Evolutionary conservation across 1,284 basidiomycete species (phyloP), one percentile per base, ranked within the genome.

Genomic region (Hypsizygus ulmarius): DNA sequence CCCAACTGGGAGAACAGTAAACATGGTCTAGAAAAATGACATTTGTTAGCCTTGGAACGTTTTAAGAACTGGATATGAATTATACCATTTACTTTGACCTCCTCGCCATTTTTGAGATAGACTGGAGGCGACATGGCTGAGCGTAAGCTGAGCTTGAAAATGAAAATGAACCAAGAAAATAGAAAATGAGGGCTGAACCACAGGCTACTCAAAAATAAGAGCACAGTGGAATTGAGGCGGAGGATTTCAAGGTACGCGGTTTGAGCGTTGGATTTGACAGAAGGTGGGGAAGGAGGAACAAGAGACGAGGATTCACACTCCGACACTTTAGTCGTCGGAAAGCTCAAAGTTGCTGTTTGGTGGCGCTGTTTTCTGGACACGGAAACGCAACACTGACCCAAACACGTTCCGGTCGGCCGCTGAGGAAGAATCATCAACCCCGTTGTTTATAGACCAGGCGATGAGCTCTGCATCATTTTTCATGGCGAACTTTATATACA

Each of bases 1-100:
- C 81, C 93, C 93, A 97, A 54, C 83, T 87, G 11, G 90, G 87
- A 27, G 93, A 93, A 68, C 93, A 90, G 67, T 97, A 97, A 62
- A 97, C 93, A 72, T 97, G 92, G 69, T 97, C 94, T 94, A 65
- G 61, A 71, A 72, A 73, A 56, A 68, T 61, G 50, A 51, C 52
- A 52, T 36, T 30, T 44, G 53, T 56, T 40, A 58, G 46, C 47
- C 39, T 38, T 54, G 27, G 41, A 54, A 49, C 52, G 55, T 50
- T 29, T 60, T 45, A 46, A 44, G 49, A 60, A 50, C 35, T 29
- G 19, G 51, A 62, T 53, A 64, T 62, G 56, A 32, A 46, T 70
- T 64, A 67, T 79, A 90, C 87, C 87, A 69, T 90, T 90, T 50
- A 88, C 72, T 80, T 85, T 87, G 62, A 91, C 84, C 63, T 80